Base-by-base conservation (phyloP, 78 protist species). In the Emiliania huxleyi region DNA sequence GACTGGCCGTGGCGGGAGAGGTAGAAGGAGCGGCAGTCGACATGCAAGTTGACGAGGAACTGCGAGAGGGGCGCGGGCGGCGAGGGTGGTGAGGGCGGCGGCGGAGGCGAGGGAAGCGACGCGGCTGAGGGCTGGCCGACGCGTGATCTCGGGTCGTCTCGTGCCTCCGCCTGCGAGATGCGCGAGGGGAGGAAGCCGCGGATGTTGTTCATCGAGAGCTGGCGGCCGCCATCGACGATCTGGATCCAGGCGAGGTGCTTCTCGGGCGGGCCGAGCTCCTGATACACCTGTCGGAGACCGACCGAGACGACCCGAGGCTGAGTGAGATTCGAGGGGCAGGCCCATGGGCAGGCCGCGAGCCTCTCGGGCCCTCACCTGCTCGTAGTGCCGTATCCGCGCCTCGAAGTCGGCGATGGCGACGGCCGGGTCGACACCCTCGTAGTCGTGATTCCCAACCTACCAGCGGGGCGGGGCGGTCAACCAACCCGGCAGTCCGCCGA, bases 1-100 rank as follows among this genome's bases (percentile, higher is more conserved):
- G 23, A 12, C 55, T 48, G 97, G 77, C 99, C 99, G 69, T 98
- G 99, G 35, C 99, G 90, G 15, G 97, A 56, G 55, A 98, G 69
- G 95, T 95, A 97, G 85, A 97, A 93, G n/a, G 96, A 92, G 73
- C 21, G 35, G 6, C 5, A 46, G 42, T 2, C 26, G 29, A 42
- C 29, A 23, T 38, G 44, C 90, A 75, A 22, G 85, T 40, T 75
- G 26, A 75, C 40, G 33, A 75, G 22, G 46, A 75, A 38, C 85
- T 75, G 85, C 26, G n/a, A n/a, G n/a, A n/a, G n/a, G n/a, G n/a
- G n/a, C n/a, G n/a, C n/a, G n/a, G n/a, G n/a, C n/a, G n/a, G n/a
- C n/a, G n/a, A n/a, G n/a, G n/a, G n/a, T n/a, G n/a, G n/a, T n/a
- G n/a, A n/a, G n/a, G n/a, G n/a, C n/a, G n/a, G n/a, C n/a, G n/a